Evolutionary conservation across 2,329 filamentous ascomycete species (phyloP).

Genomic region (Claviceps sp.): DNA sequence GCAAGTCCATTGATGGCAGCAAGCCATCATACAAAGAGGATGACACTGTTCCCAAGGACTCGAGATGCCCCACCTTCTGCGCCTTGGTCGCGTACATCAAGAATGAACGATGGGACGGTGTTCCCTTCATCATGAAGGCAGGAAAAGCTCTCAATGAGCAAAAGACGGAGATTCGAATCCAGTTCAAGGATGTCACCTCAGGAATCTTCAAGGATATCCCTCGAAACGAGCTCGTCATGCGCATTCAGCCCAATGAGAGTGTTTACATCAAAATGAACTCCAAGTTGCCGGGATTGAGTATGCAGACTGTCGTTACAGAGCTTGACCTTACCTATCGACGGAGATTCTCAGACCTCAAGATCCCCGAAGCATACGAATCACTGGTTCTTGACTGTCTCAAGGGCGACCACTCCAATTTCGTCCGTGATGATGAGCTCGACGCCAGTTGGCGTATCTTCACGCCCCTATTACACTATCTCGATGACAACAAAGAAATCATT

Average conservation of each 20-base stretch:
- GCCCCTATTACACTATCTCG: constrained; percentile 91
- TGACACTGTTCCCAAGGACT: constrained; percentile 93
- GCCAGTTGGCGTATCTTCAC: constrained; percentile 98
- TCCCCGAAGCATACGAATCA: constrained; percentile 97
- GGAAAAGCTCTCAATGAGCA: constrained; percentile 98
- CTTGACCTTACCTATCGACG: constrained; percentile 95
- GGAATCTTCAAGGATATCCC: constrained; percentile 99
- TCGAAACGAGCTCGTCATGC: constrained; percentile 96
- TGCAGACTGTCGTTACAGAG: constrained; percentile 98
- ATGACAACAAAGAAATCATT: constrained; percentile 98
- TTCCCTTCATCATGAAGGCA: constrained; percentile 98
- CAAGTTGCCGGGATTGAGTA: constrained; percentile 93
- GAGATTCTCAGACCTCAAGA: constrained; percentile 98
- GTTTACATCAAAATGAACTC: constrained; percentile 99
- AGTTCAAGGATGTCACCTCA: constrained; percentile 98
- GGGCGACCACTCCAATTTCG: constrained; percentile 99
- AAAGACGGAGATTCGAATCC: constrained; percentile 97
- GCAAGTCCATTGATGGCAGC: constrained; percentile 85
- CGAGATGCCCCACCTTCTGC: constrained; percentile 94
- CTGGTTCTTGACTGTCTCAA: constrained; percentile 95
- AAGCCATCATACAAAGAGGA: constrained; percentile 99
- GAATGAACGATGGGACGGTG: constrained; percentile 98
- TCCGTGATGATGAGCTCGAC: constrained; percentile 90
- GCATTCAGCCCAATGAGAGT: constrained; percentile 97
- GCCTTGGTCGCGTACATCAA: constrained; percentile 97